Percentiles rank a stretch among this genome's conserved stretches.
Conservation (phyloP, 2,329 filamentous ascomycete genomes). For the Scorias spongiosa region DNA sequence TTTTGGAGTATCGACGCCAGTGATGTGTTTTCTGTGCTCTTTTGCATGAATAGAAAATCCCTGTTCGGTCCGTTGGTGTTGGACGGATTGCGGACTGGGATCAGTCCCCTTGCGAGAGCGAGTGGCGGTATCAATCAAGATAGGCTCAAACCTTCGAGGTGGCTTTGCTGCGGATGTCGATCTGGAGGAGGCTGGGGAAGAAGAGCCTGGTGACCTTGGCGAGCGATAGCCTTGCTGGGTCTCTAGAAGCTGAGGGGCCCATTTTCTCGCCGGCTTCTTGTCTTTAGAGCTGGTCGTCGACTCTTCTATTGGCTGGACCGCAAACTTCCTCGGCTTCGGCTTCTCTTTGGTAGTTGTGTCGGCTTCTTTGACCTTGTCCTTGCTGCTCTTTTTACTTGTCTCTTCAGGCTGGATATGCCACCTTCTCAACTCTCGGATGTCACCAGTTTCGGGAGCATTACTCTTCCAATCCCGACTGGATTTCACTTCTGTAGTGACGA, state of each 20-base stretch:
- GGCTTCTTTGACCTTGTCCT: conserved; percentile 2
- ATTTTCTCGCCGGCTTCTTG: conserved; percentile 10
- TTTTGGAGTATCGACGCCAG: conserved; percentile 8
- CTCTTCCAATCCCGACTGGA: conserved; percentile 23
- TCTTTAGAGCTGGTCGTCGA: conserved; percentile 5
- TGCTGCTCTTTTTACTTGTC: conserved; percentile 18
- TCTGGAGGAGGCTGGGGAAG: conserved; percentile 2
- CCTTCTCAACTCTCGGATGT: conserved; percentile 20
- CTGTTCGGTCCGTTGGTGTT: conserved; percentile 53
- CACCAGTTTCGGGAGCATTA: conserved; percentile 7
- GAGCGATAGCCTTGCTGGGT: conserved; percentile 12
- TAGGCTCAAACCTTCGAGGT: conserved; percentile 51
- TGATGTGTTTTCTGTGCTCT: conserved; percentile 17
- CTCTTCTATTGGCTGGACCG: conserved; percentile 5
- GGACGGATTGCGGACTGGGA: conserved; percentile 44
- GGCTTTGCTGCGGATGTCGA: conserved; percentile 10
- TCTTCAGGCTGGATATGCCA: conserved; percentile 21
- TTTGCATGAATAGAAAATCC: conserved; percentile 14
- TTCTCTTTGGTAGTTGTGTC: conserved; percentile 2
- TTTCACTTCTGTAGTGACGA: conserved; percentile 57
- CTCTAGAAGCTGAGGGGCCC: conserved; percentile 20
- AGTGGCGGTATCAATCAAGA: conserved; percentile 66
- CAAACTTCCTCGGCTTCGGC: conserved; percentile 3
- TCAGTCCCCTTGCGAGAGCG: conserved; percentile 55
- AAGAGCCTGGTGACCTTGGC: conserved; percentile 7